Base-by-base conservation (phyloP, 768 basidiomycete genomes). In the Pleurotus tuoliensis region DNA sequence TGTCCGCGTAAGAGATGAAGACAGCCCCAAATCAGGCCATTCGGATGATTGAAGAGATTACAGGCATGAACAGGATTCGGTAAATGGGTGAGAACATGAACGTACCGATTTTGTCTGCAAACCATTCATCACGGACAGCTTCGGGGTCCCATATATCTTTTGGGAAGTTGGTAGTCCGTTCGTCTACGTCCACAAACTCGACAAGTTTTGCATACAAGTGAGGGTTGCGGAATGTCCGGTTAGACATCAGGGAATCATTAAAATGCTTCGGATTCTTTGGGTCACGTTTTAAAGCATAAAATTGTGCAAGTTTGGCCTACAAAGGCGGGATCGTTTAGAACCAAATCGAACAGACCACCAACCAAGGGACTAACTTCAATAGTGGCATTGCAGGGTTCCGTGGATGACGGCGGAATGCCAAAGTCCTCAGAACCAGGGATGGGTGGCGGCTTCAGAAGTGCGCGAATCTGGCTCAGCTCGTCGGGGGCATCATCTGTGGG, bases 151-250 rank as follows among this genome's bases (percentile, higher is more conserved):
- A 98, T 1, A 90, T 71, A 6, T 76, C 73, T 15, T 58, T 74
- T 56, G 90, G 87, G 64, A 95, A 94, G 61, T 92, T 91, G 1
- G 88, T 89, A n/a, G 83, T 75, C 13, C 87, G 82, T 69, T 98
- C 96, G 64, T 96, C 87, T 13, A 95, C 88, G 53, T 90, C 88
- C 13, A 97, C 86, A 67, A 95, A 97, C 66, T 97, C 92, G 59
- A 99, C 95, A 2, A 99, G 83, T 63, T 94, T 94, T 11, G 91
- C 78, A 70, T 96, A 97, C n/a, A 98, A 82, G 65, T 97, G 92
- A 0, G 96, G 96, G 65, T 99, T 99, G 24, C 94, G 86, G 72
- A 98, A 99, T 3, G 93, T 87, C 44, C 92, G 87, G 62, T 90
- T 92, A 6, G 87, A 83, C 86, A 98, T 92, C 41, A 99, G 81